Evolutionary conservation across 192 early-diverging fungal genomes (phyloP), one percentile per base, ranked within the genome.

Genomic region (Backusella mclennaniae): DNA sequence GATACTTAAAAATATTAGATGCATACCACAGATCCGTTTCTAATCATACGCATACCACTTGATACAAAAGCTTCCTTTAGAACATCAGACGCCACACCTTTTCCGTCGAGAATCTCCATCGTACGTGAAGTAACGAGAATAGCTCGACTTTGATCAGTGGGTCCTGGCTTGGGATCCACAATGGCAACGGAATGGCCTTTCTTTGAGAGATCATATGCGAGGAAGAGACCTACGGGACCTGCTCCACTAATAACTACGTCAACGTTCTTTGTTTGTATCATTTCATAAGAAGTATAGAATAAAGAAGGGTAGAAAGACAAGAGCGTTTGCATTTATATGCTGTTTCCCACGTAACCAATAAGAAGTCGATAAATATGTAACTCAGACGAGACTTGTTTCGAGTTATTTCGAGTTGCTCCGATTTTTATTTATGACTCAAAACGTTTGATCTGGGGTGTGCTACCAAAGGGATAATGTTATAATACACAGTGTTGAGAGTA

Each of bases 171-270:
- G 17, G 42, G 66, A 52, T 79, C 77, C 6, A 79, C 35, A 23
- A 73, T n/a, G 35, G 52, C 67, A 44, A 73, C 67, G 7, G 72
- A 59, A 39, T 79, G 77, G 0, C 77, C 77, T 19, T 41, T 31
- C 36, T 46, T 68, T 4, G 67, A 67, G 52, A 79, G 73, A 29
- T 69, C 26, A 14, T 79, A 74, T 6, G 72, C 73, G 63, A 79
- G 69, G 2, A 70, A 79, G 3, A 46, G 67, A 52, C 77, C 77
- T 15, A 79, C 77, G 2, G 77, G 77, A 21, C 77, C 77, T 17
- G 77, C 77, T 19, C 77, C 77, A 35, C 73, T 69, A n/a, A 79
- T 66, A 66, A 79, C n/a, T n/a, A 79, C 49, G 29, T 79, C 77
- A 11, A 63, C 56, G 3, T 29, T 23, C n/a, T 63, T 63, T 63